Conservation (phyloP, 139 green algal genomes). For the Chlamydomonas sp. region DNA sequence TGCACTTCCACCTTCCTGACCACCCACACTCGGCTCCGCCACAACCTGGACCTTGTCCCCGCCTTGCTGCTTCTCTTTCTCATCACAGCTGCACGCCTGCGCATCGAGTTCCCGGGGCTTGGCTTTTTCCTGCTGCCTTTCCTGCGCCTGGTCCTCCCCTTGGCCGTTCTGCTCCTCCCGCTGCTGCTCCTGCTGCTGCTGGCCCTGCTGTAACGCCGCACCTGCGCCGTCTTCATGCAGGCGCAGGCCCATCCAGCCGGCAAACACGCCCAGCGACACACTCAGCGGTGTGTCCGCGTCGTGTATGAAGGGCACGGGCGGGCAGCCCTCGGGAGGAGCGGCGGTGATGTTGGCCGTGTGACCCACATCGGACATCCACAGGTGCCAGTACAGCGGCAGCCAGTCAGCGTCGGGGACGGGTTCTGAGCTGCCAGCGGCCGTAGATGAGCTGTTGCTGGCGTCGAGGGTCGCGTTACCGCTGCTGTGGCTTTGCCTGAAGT, state of each 20-base stretch:
- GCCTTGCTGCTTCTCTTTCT: neutral
- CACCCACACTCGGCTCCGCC: no score
- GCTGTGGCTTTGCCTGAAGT: neutral
- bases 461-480: no score
- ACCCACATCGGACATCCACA: constrained; percentile 10
- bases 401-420: constrained; percentile 11
- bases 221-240: neutral
- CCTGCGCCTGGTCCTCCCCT: neutral
- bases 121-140: neutral
- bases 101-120: neutral
- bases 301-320: constrained; percentile 30
- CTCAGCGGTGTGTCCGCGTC: constrained; percentile 16
- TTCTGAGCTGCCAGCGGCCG: neutral
- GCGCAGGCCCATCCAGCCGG: constrained; percentile 25
- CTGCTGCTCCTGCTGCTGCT: neutral
- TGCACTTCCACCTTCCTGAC: no score
- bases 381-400: constrained; percentile 38
- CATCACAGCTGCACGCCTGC: neutral
- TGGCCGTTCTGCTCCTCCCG: neutral
- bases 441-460: neutral
- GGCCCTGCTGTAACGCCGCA: neutral
- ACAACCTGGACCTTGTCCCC: no score
- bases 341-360: constrained; percentile 18
- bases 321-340: constrained; percentile 26
- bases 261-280: constrained; percentile 25